Evolutionary conservation across 352 stramenopile species (phyloP).

Genomic region (Pilasporangium apinafurcum): DNA sequence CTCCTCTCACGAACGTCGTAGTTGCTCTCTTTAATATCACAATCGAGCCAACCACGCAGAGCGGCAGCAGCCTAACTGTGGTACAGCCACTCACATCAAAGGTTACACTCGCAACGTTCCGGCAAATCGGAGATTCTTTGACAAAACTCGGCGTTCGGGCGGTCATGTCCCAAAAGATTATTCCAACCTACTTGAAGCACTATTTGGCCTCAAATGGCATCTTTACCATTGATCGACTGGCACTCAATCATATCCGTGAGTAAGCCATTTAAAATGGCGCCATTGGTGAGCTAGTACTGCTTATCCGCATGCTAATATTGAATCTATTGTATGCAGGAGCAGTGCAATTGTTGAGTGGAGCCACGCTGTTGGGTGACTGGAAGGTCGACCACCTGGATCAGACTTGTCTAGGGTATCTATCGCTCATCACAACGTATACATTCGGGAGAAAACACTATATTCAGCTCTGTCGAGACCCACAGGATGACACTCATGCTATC

Average conservation of each 20-base stretch:
- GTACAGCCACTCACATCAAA: not conserved
- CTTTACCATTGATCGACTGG: constrained; percentile 41
- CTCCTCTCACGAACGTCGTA: constrained; percentile 11
- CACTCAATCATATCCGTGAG: constrained; percentile 45
- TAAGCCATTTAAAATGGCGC: not conserved
- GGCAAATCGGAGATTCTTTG: constrained; percentile 24
- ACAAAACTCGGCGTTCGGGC: constrained; percentile 18
- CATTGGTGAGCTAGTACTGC: no score
- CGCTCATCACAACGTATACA: constrained; percentile 22
- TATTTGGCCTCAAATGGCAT: constrained; percentile 29
- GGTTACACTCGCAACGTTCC: constrained; percentile 15
- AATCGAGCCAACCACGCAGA: constrained; percentile 21
- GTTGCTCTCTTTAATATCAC: constrained; percentile 59
- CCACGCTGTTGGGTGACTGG: constrained; percentile 40
- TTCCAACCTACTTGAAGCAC: constrained; percentile 36
- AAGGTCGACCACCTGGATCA: constrained; percentile 10
- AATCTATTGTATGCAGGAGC: constrained; percentile 15
- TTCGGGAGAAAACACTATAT: constrained; percentile 30
- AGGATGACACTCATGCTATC: not conserved
- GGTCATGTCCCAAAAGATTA: constrained; percentile 53
- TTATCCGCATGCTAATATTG: no score
- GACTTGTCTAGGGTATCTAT: constrained; percentile 31
- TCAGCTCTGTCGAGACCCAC: constrained; percentile 13
- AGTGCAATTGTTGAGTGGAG: constrained; percentile 44
- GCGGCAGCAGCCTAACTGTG: not conserved